Evolutionary conservation across 164 flowering plant genomes (phyloP).

Genomic region (Umbilicus rupestris): DNA sequence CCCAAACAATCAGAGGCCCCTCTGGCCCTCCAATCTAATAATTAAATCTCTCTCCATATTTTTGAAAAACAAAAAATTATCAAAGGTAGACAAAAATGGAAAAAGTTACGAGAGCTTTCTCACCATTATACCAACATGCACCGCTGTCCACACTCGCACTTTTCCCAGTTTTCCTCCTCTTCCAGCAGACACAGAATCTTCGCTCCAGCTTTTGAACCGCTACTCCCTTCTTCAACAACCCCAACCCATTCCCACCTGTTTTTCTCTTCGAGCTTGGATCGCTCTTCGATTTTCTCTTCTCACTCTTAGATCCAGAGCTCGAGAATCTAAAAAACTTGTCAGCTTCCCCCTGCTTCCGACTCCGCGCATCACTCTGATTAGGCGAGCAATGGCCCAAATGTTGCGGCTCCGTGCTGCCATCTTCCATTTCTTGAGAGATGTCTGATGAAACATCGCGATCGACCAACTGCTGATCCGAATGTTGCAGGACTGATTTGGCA

Average conservation of each 20-base stretch:
- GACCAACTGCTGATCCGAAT: too few relatives aligned
- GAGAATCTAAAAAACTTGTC: slow-evolving; percentile 57
- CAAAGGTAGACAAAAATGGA: background rate
- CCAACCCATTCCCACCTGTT: slow-evolving; percentile 1
- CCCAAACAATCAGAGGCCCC: background rate
- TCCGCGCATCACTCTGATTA: background rate
- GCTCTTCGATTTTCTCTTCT: slow-evolving; percentile 7
- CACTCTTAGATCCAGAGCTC: slow-evolving; percentile 23
- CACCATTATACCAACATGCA: slow-evolving; percentile 34
- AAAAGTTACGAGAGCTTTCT: background rate
- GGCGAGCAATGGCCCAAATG: background rate
- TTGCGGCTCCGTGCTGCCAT: background rate
- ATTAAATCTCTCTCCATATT: background rate
- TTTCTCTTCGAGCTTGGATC: slow-evolving; percentile 22
- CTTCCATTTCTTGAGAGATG: too few relatives aligned
- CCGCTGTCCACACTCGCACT: slow-evolving; percentile 22
- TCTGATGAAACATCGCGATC: too few relatives aligned
- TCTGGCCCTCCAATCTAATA: background rate
- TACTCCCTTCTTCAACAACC: slow-evolving; percentile 8
- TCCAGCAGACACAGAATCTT: slow-evolving; percentile 34
- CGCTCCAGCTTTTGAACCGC: slow-evolving; percentile 16
- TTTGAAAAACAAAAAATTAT: background rate
- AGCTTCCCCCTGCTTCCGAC: too few relatives aligned
- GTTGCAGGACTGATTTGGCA: background rate
- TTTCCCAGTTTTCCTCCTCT: slow-evolving; percentile 44